Base-by-base conservation (phyloP, 2,329 filamentous ascomycete genomes). In the Aureobasidium sp. region DNA sequence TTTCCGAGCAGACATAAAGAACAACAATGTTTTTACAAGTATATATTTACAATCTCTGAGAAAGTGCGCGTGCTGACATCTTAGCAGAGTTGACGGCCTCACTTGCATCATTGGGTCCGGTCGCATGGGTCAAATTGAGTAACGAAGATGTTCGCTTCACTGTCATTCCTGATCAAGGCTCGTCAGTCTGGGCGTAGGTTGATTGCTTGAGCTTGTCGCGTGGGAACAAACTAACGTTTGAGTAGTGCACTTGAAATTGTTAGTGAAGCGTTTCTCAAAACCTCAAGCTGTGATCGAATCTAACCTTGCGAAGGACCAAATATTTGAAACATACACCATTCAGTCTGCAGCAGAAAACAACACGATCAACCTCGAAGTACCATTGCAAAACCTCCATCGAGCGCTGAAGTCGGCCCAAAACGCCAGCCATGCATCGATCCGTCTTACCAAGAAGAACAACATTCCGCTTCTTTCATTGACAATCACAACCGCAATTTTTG, bases 351-450 rank as follows among this genome's bases (percentile, higher is more conserved):
- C 91, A 52, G 79, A 79, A 42, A 81, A 85, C 74, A 96, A 96
- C 75, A 90, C 91, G 59, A 97, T 99, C 77, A 97, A 99, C 76
- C 87, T 99, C 65, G 94, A 99, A 77, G 84, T 99, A 1, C 91
- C 94, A 30, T 85, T 97, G n/a, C 83, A 85, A 15, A 87, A 90
- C 2, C 85, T 99, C 27, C 90, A 94, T 69, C 88, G 92, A 63
- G 94, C 94, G n/a, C 85, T 99, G 63, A 91, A 88, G 69, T 97
- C 92, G 39, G 93, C 93, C 48, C 79, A 89, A 59, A 87, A 90
- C 71, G 90, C 90, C 68, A 86, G 87, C 21, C 88, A 90, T 21
- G 91, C 92, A 60, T 89, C 88, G 15, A 85, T 99, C 42, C 88
- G 93, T 42, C 84, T 99, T 45, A 97, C 93, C 29, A 97, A 97